phyloP scores from a whole-genome alignment of 1,139 yeast species.

The Sugiyamaella grinbergsii region DNA sequence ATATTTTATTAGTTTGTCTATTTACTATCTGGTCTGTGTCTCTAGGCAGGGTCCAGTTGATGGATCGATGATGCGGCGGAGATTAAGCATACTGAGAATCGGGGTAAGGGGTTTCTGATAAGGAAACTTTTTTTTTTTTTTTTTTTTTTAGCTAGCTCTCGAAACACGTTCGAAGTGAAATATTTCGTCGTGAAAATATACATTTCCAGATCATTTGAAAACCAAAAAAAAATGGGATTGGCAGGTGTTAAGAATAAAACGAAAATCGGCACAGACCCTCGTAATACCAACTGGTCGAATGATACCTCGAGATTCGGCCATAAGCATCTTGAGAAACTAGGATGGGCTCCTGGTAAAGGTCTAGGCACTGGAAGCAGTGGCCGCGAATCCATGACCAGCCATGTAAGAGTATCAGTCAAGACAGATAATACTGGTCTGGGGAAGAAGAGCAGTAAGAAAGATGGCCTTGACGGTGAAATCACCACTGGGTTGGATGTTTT shows the following conservation, averaged over 20 bases:
- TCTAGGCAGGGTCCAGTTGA: background rate
- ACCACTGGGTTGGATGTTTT: slow-evolving; percentile 91
- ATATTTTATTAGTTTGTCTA: background rate
- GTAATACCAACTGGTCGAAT: slow-evolving; percentile 94
- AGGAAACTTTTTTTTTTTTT: slow-evolving; percentile 11
- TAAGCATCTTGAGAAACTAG: slow-evolving; percentile 73
- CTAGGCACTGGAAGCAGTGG: slow-evolving; percentile 62
- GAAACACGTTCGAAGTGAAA: background rate
- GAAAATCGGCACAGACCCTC: slow-evolving; percentile 87
- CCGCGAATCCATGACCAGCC: slow-evolving; percentile 62
- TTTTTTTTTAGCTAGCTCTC: slow-evolving; percentile 3
- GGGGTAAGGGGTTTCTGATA: slow-evolving; percentile 6
- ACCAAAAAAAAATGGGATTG: slow-evolving; percentile 62
- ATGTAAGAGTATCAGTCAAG: slow-evolving; percentile 78
- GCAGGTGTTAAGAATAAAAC: slow-evolving; percentile 84
- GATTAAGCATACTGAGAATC: too few species aligned
- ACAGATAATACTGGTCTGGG: slow-evolving; percentile 87
- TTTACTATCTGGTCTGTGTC: too few species aligned
- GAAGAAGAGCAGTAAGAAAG: slow-evolving; percentile 63
- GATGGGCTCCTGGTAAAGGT: slow-evolving; percentile 93
- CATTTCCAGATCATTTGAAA: background rate
- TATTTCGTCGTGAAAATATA: background rate
- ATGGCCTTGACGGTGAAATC: slow-evolving; percentile 66
- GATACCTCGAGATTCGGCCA: slow-evolving; percentile 84
- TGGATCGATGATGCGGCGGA: slow-evolving; percentile 2